Conservation (phyloP, 495 filamentous ascomycete genomes). For the Cryomyces minteri region DNA sequence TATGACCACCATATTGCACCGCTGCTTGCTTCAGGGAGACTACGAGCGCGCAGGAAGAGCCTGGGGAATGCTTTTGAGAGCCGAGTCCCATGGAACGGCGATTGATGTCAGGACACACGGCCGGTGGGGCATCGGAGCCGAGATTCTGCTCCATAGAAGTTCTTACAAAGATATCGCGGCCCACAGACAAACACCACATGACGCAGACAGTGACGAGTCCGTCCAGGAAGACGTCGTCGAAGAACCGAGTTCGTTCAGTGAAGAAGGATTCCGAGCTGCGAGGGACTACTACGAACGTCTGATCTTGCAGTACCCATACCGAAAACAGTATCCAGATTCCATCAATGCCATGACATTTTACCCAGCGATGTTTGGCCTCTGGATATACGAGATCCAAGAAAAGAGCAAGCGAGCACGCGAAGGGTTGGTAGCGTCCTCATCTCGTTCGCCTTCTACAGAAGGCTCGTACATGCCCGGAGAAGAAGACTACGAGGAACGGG, state of each 20-base stretch:
- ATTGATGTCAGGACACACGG: constrained; percentile 35
- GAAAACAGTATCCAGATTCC: constrained; percentile 24
- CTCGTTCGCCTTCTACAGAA: not conserved
- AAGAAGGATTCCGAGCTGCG: constrained; percentile 34
- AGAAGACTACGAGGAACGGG: not conserved
- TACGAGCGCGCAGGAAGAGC: constrained; percentile 43
- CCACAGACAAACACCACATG: too few species aligned
- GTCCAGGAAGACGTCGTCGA: not conserved
- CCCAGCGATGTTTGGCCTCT: constrained; percentile 44
- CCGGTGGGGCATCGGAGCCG: constrained; percentile 53
- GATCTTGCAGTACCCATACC: constrained; percentile 45
- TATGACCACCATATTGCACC: constrained; percentile 42
- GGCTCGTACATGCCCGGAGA: not conserved
- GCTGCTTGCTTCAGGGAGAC: constrained; percentile 39
- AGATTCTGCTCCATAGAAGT: constrained; percentile 31
- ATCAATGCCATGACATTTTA: constrained; percentile 39
- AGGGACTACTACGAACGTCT: constrained; percentile 47
- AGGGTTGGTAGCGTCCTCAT: not conserved
- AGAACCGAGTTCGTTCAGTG: constrained; percentile 17
- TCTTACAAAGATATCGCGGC: not conserved
- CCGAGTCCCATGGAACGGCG: constrained; percentile 28
- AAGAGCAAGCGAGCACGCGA: constrained; percentile 19
- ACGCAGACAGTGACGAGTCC: too few species aligned
- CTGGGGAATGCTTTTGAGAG: constrained; percentile 43
- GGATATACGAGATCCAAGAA: constrained; percentile 41